phyloP scores from a whole-genome alignment of 2,329 filamentous ascomycete genomes.

The Nectriaceae sp. region DNA sequence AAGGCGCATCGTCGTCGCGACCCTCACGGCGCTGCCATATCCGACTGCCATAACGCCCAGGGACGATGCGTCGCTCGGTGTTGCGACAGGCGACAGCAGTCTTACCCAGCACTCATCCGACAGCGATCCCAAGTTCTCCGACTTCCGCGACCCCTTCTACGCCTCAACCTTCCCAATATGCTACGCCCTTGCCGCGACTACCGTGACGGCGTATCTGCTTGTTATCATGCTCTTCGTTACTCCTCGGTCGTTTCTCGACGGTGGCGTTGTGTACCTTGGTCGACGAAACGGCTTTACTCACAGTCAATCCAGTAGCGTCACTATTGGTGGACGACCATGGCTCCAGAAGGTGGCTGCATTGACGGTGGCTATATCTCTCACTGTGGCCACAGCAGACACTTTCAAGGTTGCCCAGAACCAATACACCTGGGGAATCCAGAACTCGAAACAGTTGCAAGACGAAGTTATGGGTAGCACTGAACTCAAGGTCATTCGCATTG shows the following conservation, averaged over 20 bases:
- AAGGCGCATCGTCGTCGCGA: conserved; percentile 23
- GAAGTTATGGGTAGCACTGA: conserved; percentile 82
- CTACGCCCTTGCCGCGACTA: conserved; percentile 89
- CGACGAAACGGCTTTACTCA: conserved; percentile 85
- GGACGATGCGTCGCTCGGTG: conserved; percentile 34
- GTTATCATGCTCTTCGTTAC: conserved; percentile 94
- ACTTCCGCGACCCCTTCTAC: conserved; percentile 86
- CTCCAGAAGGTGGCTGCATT: conserved; percentile 81
- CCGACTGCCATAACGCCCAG: conserved; percentile 25
- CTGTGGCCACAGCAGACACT: conserved; percentile 89
- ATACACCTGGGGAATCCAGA: conserved; percentile 77
- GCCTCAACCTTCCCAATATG: conserved; percentile 90
- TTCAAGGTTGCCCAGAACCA: conserved; percentile 82
- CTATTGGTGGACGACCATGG: conserved; percentile 90
- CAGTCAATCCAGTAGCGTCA: conserved; percentile 75
- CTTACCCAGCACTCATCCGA: conserved; percentile 31
- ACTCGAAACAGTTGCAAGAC: conserved; percentile 73
- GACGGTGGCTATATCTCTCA: conserved; percentile 80
- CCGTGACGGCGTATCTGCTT: conserved; percentile 87
- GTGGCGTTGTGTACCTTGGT: conserved; percentile 78
- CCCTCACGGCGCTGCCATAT: conserved; percentile 35
- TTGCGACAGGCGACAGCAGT: conserved; percentile 40
- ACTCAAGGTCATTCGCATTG: conserved; percentile 85
- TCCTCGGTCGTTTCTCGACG: conserved; percentile 89
- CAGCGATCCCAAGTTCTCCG: conserved; percentile 51